phyloP scores from a whole-genome alignment of 2,329 filamentous ascomycete genomes.

The Pseudogymnoascus sp. region DNA sequence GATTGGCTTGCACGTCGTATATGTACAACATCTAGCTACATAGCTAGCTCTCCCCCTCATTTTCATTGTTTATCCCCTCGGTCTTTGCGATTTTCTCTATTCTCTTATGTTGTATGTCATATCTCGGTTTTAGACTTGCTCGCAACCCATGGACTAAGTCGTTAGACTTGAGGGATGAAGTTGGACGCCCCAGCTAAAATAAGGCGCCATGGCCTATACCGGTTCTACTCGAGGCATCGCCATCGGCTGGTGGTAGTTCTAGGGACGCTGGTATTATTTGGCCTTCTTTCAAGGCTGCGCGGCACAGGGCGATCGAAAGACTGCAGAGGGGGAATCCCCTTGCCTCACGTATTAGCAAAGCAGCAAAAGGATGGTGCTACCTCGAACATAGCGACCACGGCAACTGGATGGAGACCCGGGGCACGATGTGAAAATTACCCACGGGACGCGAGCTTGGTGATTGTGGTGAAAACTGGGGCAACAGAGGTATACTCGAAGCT shows the following conservation, averaged over 20 bases:
- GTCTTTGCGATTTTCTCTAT: background rate
- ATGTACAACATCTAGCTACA: background rate
- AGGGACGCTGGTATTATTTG: background rate
- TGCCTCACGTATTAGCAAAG: background rate
- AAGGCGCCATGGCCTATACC: background rate
- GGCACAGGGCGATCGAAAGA: background rate
- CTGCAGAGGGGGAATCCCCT: background rate
- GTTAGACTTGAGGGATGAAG: background rate
- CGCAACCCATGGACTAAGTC: background rate
- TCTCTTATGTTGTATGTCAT: background rate
- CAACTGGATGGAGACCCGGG: background rate
- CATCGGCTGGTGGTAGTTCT: background rate
- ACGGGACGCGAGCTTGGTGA: constrained; percentile 37
- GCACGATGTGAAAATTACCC: constrained; percentile 33
- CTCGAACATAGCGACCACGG: background rate
- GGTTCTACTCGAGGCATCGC: background rate
- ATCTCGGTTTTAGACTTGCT: background rate
- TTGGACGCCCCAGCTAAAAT: background rate
- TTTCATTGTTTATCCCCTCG: background rate
- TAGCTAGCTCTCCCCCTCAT: background rate
- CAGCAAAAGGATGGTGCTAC: background rate
- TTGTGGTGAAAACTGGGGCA: constrained; percentile 50
- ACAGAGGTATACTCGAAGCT: constrained; percentile 44
- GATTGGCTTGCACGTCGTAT: background rate
- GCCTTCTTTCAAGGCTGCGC: background rate